Conservation (phyloP, 1,284 basidiomycete genomes). For the Leucoagaricus sp. region DNA sequence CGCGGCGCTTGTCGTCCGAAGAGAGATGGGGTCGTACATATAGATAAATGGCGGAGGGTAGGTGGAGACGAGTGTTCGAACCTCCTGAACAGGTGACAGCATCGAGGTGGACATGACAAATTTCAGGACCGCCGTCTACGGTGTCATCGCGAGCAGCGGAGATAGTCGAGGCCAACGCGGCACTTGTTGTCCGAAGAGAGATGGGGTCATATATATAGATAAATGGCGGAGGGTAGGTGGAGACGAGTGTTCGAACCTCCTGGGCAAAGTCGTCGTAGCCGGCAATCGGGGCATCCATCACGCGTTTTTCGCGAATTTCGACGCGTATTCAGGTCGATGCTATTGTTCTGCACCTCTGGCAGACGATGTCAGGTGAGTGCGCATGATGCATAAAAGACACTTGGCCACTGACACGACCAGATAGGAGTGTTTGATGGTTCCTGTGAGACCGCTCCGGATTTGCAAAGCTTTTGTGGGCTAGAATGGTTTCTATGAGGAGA, state of each 20-base stretch:
- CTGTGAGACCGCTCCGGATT: not conserved
- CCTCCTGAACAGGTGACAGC: slow-evolving; percentile 47
- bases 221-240: slow-evolving; percentile 60
- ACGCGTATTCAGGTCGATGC: not conserved
- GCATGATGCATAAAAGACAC: not conserved
- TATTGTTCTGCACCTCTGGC: not conserved
- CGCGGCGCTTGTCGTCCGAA: slow-evolving; percentile 44
- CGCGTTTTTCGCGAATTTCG: slow-evolving; percentile 3
- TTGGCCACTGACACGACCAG: not conserved
- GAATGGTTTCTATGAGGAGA: not conserved
- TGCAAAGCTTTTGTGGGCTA: not conserved
- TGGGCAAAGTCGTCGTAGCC: slow-evolving; percentile 28
- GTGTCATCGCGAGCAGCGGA: slow-evolving; percentile 22
- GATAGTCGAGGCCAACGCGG: slow-evolving; percentile 43
- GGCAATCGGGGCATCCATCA: slow-evolving; percentile 9
- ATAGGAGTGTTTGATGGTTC: not conserved
- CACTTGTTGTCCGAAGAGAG: slow-evolving; percentile 46
- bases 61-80: slow-evolving; percentile 50
- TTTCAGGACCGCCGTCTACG: slow-evolving; percentile 15
- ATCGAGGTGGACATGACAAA: slow-evolving; percentile 53
- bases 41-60: slow-evolving; percentile 70
- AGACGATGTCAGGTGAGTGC: not conserved
- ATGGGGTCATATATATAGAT: slow-evolving; percentile 70
- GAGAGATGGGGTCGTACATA: slow-evolving; percentile 62
- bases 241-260: slow-evolving; percentile 51